Evolutionary conservation across 768 basidiomycete species (phyloP), one percentile per base, ranked within the genome.

Genomic region (Mycena alexandri): DNA sequence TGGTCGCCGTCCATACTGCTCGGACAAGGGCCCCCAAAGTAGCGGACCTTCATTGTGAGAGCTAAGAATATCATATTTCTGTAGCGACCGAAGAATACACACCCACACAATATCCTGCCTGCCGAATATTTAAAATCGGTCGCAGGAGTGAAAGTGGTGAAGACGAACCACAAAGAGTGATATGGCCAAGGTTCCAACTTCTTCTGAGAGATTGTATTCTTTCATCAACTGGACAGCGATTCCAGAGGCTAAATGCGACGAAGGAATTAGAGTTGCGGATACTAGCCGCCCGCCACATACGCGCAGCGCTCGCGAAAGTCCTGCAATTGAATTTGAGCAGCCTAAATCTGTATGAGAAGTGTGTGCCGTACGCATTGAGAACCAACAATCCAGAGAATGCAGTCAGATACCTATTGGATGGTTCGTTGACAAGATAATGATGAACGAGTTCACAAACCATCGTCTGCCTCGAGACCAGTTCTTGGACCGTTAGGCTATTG

Each of bases 261-360:
- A 46, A 56, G 11, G 57, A 36, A 44, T 53, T 54, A 59, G 63
- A 58, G 67, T n/a, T 5, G 16, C 19, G 29, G 38, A 21, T n/a
- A 24, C 16, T 33, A 14, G 29, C n/a, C 38, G 19, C 24, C 3
- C 22, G 11, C 51, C 14, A 72, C 81, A 43, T 76, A 82, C 82
- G 87, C 0, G 86, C 86, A 17, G 89, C 84, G 68, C 88, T 89
- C 17, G 90, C 84, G 72, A 89, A 90, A 1, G 89, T 90, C 22
- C 89, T 90, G 67, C 16, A 59, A 38, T 56, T 19, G 21, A 43
- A 66, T 48, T 11, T 17, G 25, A 51, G 22, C 46, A 46, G 22
- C 41, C 56, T 34, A 29, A 7, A 11, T 14, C 9, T 16, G 25
- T 25, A 21, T 14, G 16, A 44, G n/a, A 36, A 43, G 42, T 42